Conservation (phyloP, 2,329 filamentous ascomycete species). For the Colletotrichum filicis region DNA sequence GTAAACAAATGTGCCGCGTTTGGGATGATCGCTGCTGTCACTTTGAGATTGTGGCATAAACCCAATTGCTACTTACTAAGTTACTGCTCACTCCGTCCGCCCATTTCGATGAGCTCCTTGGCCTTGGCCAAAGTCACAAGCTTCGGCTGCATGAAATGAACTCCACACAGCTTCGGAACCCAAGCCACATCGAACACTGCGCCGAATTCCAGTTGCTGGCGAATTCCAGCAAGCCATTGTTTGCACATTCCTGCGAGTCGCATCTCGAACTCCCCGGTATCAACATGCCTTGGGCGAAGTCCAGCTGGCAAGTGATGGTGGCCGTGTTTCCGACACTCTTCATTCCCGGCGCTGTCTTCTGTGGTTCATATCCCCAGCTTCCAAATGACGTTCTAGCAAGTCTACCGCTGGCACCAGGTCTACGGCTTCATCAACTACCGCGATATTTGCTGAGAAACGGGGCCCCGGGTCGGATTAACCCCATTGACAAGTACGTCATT, state of each 20-base stretch:
- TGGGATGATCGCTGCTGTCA: constrained; percentile 17
- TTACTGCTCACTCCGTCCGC: background rate
- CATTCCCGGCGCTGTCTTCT: background rate
- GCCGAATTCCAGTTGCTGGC: constrained; percentile 4
- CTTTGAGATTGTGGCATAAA: background rate
- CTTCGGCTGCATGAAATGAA: background rate
- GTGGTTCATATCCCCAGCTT: background rate
- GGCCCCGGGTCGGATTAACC: background rate
- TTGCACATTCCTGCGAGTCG: background rate
- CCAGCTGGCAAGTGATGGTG: background rate
- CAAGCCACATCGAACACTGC: constrained; percentile 9
- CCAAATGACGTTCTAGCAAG: background rate
- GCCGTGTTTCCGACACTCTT: background rate
- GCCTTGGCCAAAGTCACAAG: background rate
- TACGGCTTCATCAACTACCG: background rate
- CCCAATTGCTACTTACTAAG: background rate
- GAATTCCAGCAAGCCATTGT: background rate
- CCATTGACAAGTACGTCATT: background rate
- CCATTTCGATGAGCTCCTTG: background rate
- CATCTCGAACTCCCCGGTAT: background rate
- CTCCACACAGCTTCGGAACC: background rate
- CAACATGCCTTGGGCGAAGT: too few relatives aligned
- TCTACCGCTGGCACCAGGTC: background rate
- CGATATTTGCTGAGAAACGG: background rate
- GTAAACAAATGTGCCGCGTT: background rate